Evolutionary conservation across 306 rosid species (phyloP), one percentile per base, ranked within the genome.

Genomic region (barrel medic (Medicago truncatula)): DNA sequence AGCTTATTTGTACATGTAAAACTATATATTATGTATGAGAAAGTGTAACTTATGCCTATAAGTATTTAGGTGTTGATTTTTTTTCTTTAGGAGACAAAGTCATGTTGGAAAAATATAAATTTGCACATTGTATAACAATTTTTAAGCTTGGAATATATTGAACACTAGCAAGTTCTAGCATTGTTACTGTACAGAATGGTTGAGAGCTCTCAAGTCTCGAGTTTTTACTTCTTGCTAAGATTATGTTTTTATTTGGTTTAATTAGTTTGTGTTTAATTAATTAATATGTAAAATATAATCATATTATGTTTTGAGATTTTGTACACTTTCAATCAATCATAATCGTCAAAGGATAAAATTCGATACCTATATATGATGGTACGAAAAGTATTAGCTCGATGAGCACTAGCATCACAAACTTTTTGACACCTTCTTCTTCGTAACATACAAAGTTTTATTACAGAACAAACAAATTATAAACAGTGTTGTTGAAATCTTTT

Each of bases 1-100:
- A 47, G 40, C 49, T 62, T 71, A 66, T 61, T 73, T 84, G 87
- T 81, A 84, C 69, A 84, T 77, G 67, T 60, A 60, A 28, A 28
- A 71, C 21, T 68, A 77, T 82, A 49, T 43, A 2, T 44, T 4
- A 47, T 52, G 16, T 52, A 54, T 74, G 28, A 63, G 47, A 16
- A 76, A 72, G 75, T 77, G 67, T 80, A 69, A 52, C 20, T 65
- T 52, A 34, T 78, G 74, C 67, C 50, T 78, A 73, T 82, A 77
- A 73, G 78, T 58, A 13, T 73, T 71, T 58, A 78, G 76, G 83
- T 69, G 63, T 73, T 77, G 54, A 65, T 39, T 72, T 76, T 25
- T 34, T 34, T 70, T 76, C n/a, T n/a, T n/a, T 72, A 67, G 50
- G 49, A 57, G 71, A 16, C 52, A 38, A n/a, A 43, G 16, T n/a